Percentiles rank a stretch among this genome's conserved stretches.
Conservation (phyloP, 805 yeast species). For the Yarrowia keelungensis region DNA sequence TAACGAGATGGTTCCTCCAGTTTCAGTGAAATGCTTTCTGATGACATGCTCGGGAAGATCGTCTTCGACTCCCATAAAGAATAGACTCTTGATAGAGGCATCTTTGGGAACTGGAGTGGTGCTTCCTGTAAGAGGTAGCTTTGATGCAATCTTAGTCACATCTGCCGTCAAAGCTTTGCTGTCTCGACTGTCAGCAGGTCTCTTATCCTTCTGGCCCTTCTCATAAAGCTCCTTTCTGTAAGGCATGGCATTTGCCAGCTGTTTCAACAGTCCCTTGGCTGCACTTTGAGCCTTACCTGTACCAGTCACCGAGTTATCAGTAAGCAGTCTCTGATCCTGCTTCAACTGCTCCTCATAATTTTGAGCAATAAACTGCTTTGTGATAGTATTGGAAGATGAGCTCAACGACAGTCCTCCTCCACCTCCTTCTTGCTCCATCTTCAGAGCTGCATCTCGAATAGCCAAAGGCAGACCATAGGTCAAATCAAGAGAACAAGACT, state of each 20-base stretch:
- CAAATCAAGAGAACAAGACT: conserved; percentile 82
- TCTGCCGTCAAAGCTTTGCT: conserved; percentile 50
- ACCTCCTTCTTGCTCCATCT: conserved; percentile 64
- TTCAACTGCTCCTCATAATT: conserved; percentile 52
- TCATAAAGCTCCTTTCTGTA: conserved; percentile 44
- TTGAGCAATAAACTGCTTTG: conserved; percentile 63
- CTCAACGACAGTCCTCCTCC: conserved; percentile 48
- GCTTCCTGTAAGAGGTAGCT: conserved; percentile 70
- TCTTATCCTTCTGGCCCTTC: conserved; percentile 23
- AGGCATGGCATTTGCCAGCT: conserved; percentile 53
- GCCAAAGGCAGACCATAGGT: conserved; percentile 80
- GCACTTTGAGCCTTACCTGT: conserved; percentile 48
- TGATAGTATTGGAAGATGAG: conserved; percentile 60
- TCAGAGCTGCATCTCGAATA: conserved; percentile 79
- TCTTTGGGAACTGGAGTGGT: conserved; percentile 55
- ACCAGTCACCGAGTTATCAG: conserved; percentile 43
- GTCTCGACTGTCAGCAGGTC: conserved; percentile 41
- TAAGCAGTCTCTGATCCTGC: conserved; percentile 43
- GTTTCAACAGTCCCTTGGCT: conserved; percentile 61
- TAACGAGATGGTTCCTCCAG: conserved; percentile 57
- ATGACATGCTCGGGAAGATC: conserved; percentile 70
- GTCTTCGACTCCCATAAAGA: conserved; percentile 75
- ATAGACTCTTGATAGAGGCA: conserved; percentile 60
- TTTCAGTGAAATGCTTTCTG: conserved; percentile 56
- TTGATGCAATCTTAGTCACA: conserved; percentile 59